Conservation (phyloP, 768 basidiomycete genomes). For the Tricholomella constricta region DNA sequence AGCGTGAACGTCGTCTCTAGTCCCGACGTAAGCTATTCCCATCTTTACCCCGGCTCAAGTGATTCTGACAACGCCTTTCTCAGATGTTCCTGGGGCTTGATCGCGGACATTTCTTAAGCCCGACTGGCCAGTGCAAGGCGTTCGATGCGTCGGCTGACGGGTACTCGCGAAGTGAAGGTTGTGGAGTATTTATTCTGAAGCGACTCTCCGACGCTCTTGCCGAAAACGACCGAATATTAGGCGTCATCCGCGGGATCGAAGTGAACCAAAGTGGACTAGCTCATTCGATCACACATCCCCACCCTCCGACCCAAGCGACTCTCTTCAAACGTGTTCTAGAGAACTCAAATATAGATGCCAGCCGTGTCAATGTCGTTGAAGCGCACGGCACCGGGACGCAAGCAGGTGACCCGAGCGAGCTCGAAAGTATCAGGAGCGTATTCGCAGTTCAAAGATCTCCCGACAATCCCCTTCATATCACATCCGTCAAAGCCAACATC, state of each 20-base stretch:
- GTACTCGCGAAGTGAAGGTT: constrained; percentile 72
- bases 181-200: constrained; percentile 71
- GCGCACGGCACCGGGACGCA: constrained; percentile 78
- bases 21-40: constrained; percentile 56
- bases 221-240: constrained; percentile 70
- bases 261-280: constrained; percentile 72
- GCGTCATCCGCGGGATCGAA: constrained; percentile 68
- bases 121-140: constrained; percentile 66
- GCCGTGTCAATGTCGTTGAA: constrained; percentile 62
- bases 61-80: not conserved
- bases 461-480: constrained; percentile 60
- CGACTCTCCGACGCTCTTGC: constrained; percentile 63
- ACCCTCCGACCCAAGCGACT: constrained; percentile 56
- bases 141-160: constrained; percentile 77
- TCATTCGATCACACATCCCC: constrained; percentile 73
- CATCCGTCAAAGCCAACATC: constrained; percentile 72
- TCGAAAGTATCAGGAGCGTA: constrained; percentile 61
- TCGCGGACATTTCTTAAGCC: constrained; percentile 66
- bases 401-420: constrained; percentile 67
- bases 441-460: constrained; percentile 44
- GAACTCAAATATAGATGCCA: constrained; percentile 44
- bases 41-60: not conserved
- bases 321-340: constrained; percentile 55
- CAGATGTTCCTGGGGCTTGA: constrained; percentile 74
- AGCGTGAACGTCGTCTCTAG: constrained; percentile 74